Percentiles rank a stretch among this genome's conserved stretches.
Evolutionary conservation across 768 basidiomycete genomes (phyloP).

Genomic region (Pulveroboletus frians): DNA sequence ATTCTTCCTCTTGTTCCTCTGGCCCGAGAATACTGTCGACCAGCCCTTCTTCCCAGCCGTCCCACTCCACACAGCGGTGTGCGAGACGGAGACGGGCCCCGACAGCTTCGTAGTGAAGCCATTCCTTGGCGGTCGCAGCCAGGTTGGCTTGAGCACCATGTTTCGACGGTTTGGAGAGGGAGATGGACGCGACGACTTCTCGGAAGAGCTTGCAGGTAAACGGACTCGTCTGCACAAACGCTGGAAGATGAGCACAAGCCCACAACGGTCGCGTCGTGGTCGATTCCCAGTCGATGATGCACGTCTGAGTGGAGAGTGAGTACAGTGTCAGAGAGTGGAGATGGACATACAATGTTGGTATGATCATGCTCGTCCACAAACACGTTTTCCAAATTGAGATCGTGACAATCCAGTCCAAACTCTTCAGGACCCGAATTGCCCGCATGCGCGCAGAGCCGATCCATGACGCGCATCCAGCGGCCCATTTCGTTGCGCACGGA

Average conservation of each 20-base stretch:
- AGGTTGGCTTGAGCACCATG: slow-evolving; percentile 27
- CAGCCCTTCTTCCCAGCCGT: slow-evolving; percentile 87
- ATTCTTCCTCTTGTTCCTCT: slow-evolving; percentile 65
- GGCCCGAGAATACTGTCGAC: slow-evolving; percentile 70
- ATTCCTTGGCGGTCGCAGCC: slow-evolving; percentile 53
- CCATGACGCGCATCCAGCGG: slow-evolving; percentile 67
- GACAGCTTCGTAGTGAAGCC: slow-evolving; percentile 67
- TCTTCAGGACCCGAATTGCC: slow-evolving; percentile 41
- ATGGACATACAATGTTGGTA: slow-evolving; percentile 59
- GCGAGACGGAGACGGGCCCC: slow-evolving; percentile 68
- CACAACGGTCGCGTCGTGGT: slow-evolving; percentile 84
- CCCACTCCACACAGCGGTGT: slow-evolving; percentile 82
- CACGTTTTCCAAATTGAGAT: slow-evolving; percentile 78
- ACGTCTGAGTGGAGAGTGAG: slow-evolving; percentile 47
- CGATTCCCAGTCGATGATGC: slow-evolving; percentile 88
- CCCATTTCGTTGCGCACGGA: slow-evolving; percentile 64
- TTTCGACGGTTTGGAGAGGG: slow-evolving; percentile 21
- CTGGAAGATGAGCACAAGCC: slow-evolving; percentile 78
- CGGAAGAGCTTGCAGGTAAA: slow-evolving; percentile 72
- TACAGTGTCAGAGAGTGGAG: not conserved
- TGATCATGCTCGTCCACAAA: slow-evolving; percentile 71
- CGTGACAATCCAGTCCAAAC: slow-evolving; percentile 81
- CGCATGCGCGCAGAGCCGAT: slow-evolving; percentile 39
- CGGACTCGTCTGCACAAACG: slow-evolving; percentile 72
- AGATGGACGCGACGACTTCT: slow-evolving; percentile 51